Evolutionary conservation across 2,329 filamentous ascomycete species (phyloP), one percentile per base, ranked within the genome.

Genomic region (Alternaria metachromatica): DNA sequence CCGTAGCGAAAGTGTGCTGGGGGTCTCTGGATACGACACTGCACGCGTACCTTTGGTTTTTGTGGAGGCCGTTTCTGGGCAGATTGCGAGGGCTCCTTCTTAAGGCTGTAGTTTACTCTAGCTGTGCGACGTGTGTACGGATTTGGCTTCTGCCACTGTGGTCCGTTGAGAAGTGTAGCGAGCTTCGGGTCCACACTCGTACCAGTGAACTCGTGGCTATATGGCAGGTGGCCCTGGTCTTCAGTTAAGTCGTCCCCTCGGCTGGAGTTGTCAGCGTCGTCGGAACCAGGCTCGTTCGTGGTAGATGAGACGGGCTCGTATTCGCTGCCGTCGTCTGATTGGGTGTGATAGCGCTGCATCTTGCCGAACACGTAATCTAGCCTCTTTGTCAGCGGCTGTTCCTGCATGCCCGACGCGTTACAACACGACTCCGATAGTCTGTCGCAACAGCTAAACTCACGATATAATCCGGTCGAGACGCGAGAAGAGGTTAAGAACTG

Each of bases 291-390:
- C 53, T 62, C 55, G 60, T 53, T 55, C 23, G 50, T 45, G 44
- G 63, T 58, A 44, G 60, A 48, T 18, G 62, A 64, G 57, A 54
- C 37, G 61, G 21, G 58, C 63, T 70, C 62, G 57, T 68, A 64
- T 65, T 68, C 10, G 57, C 46, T 23, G 33, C 26, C 55, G 28
- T 63, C 50, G 21, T 68, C 65, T 74, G 69, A 73, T 74, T 74
- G 72, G 72, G 60, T 63, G 53, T 25, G 20, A 53, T 54, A 45
- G 61, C 62, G 68, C 63, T 67, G 57, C 59, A 68, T 72, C 21
- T 65, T 73, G 70, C 66, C 69, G 70, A 70, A 54, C 75, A 76
- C 72, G 74, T 76, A 72, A 54, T 58, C 65, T 65, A 69, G 63
- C 54, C 62, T 64, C 62, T 67, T 68, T 69, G 67, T 72, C 63